Conservation (phyloP, 305 asterid genomes). For the Rubia balearica region DNA sequence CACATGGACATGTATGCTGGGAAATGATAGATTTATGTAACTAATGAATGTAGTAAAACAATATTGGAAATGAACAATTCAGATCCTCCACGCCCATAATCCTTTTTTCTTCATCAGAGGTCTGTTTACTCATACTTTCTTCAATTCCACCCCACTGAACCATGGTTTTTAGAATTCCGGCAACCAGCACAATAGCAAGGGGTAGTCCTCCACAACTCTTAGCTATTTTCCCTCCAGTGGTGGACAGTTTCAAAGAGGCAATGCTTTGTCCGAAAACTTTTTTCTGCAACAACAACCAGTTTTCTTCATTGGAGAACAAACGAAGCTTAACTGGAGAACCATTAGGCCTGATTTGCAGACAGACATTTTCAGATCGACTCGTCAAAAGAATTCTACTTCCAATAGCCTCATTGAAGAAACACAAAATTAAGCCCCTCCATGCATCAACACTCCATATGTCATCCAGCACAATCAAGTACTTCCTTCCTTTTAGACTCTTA, state of each 20-base stretch:
- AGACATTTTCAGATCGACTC: neutral
- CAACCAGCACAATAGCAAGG: neutral
- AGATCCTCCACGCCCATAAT: neutral
- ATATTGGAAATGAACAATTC: too few species aligned
- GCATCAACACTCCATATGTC: neutral
- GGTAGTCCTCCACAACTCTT: neutral
- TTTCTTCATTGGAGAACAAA: neutral
- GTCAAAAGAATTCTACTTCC: constrained; percentile 2
- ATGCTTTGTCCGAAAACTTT: neutral
- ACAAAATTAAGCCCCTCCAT: neutral
- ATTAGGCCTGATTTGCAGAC: neutral
- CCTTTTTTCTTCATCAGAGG: neutral
- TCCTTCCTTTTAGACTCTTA: neutral
- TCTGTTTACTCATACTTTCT: neutral
- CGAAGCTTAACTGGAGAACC: neutral
- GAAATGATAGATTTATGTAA: too few species aligned
- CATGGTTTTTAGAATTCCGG: neutral
- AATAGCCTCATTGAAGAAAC: neutral
- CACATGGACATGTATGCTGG: too few species aligned
- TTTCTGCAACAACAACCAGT: neutral
- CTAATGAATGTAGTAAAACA: too few species aligned
- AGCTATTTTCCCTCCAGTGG: neutral
- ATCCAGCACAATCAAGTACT: neutral
- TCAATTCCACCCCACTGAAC: neutral
- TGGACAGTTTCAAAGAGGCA: neutral